Base-by-base conservation (phyloP, 2,329 filamentous ascomycete species). In the Aureobasidium sp. region DNA sequence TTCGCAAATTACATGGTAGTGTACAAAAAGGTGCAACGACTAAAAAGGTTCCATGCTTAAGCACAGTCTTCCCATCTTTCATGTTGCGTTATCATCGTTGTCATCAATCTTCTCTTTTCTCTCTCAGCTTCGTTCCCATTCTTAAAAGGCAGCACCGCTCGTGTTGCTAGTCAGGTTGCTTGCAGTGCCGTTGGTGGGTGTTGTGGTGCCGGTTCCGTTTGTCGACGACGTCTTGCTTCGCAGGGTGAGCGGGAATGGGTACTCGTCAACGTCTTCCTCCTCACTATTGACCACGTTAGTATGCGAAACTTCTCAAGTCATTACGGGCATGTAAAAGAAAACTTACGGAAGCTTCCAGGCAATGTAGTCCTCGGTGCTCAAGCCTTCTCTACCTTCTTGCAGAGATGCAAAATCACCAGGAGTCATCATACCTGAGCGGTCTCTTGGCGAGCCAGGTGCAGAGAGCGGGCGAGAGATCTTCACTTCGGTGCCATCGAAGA, bases 331-430 rank as follows among this genome's bases (percentile, higher is more conserved):
- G 29, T 24, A n/a, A 1, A 6, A 8, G 1, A 5, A 17, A 22
- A 91, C 92, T 88, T 83, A 97, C 71, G 93, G 94, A 63, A 97
- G 80, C 78, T 95, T 96, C 94, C 94, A 99, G 35, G 93, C 89
- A 70, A 97, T 91, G 74, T 99, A 97, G 72, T 99, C 94, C 76
- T 99, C 94, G 0, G 94, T 97, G 77, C 83, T 94, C 68, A 99
- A 78, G 0, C 93, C 92, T 75, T 99, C 94, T 47, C 88, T 88
- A 48, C 91, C 91, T 76, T 99, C 94, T 76, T 97, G 94, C 61
- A 99, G 79, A 68, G 91, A 96, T 31, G 91, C 94, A 81, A 97
- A 97, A 75, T 99, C 94, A 50, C 94, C 94, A 8, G 94, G 94
- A 0, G 94, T 99, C 94, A 99, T 97, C 91, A 97, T 96, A 60